These are phyloP conservation scores for Prosopis cineraria DNA, from an alignment of 306 rosid genomes.

Conservation along the genomic window DNA sequence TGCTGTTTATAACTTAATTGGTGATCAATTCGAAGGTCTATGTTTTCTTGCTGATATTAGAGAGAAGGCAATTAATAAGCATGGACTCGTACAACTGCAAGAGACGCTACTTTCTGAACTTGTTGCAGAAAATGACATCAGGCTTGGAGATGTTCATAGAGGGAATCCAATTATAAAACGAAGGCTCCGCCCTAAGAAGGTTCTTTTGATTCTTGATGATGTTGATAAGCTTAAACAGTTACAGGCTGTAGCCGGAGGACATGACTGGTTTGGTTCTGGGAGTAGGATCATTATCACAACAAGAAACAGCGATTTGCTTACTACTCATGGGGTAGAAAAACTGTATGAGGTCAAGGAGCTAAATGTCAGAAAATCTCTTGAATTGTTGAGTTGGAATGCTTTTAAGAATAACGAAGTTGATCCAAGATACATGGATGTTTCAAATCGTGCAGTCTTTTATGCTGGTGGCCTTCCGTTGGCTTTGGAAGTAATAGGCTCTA, in stretches of 20 bases:
- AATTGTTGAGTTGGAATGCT: conserved; percentile 33
- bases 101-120: conserved; percentile 17
- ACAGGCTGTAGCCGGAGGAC: neutral
- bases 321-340: neutral
- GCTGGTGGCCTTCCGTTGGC: conserved; percentile 32
- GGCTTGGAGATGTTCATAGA: conserved; percentile 3
- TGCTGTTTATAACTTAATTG: conserved; percentile 24
- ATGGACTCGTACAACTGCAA: conserved; percentile 31
- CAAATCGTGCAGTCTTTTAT: neutral
- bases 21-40: conserved; percentile 21
- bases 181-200: conserved; percentile 5
- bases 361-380: neutral
- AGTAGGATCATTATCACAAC: conserved; percentile 40
- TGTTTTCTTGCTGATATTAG: conserved; percentile 31
- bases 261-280: conserved; percentile 32
- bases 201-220: conserved; percentile 37
- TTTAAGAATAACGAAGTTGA: neutral
- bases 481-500: conserved; percentile 32
- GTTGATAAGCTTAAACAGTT: conserved; percentile 21
- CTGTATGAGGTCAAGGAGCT: neutral
- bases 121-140: neutral
- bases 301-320: conserved; percentile 23
- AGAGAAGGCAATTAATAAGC: neutral
- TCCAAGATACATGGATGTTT: neutral
- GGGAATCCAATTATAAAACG: conserved; percentile 23